These are phyloP conservation scores for Termitomyces sp. DNA, from an alignment of 768 basidiomycete genomes.

Conservation along the genomic window DNA sequence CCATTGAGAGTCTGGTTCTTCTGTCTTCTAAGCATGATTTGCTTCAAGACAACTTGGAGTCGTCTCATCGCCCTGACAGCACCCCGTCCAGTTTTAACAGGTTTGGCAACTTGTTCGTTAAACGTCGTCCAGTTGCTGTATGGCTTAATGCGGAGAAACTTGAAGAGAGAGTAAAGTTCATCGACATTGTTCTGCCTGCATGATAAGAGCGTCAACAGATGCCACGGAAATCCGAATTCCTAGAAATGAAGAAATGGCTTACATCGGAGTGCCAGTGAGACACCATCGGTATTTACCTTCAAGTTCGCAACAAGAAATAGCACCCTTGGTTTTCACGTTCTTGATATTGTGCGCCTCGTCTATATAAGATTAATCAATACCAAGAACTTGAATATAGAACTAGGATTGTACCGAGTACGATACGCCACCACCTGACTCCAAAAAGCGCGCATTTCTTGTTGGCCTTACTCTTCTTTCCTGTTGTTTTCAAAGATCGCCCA, in stretches of 20 bases:
- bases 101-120: slow-evolving; percentile 71
- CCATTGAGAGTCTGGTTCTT: slow-evolving; percentile 75
- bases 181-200: slow-evolving; percentile 83
- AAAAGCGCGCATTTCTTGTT: slow-evolving; percentile 67
- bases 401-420: slow-evolving; percentile 67
- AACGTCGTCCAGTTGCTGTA: slow-evolving; percentile 78
- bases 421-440: slow-evolving; percentile 73
- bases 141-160: slow-evolving; percentile 82
- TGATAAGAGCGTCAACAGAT: slow-evolving; percentile 23
- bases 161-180: slow-evolving; percentile 85
- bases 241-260: slow-evolving; percentile 13
- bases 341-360: slow-evolving; percentile 97
- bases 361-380: slow-evolving; percentile 26
- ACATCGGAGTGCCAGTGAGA: slow-evolving; percentile 82
- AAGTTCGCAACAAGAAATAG: slow-evolving; percentile 76
- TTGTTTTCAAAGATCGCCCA: slow-evolving; percentile 36
- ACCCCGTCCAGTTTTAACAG: slow-evolving; percentile 63
- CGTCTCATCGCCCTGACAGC: slow-evolving; percentile 74
- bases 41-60: slow-evolving; percentile 79
- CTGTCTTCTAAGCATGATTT: slow-evolving; percentile 84
- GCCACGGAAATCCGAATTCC: slow-evolving; percentile 8
- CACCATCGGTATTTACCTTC: slow-evolving; percentile 82
- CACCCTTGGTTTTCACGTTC: slow-evolving; percentile 72
- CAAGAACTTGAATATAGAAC: background rate
- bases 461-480: slow-evolving; percentile 35